Evolutionary conservation across 179 eudicot species (phyloP), one percentile per base, ranked within the genome.

Genomic region (Actinidia arguta): DNA sequence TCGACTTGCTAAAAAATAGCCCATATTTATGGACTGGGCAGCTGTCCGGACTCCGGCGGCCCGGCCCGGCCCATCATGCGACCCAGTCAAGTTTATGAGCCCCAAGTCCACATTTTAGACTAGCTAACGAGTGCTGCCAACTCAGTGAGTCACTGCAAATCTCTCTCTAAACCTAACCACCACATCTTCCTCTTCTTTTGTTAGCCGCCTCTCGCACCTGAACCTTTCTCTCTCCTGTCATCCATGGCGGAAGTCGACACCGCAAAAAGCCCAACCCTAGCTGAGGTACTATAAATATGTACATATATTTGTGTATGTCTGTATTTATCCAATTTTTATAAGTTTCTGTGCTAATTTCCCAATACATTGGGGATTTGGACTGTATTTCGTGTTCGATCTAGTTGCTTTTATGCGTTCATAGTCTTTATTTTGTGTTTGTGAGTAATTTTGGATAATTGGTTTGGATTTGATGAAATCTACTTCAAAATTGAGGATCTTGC

Each of bases 131-230:
- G 36, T 31, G 36, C 36, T 31, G 36, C 36, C 36, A 31, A 31
- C 36, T 31, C 36, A 31, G 36, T 31, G 36, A 31, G 36, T 31
- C 36, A 31, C 36, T 54, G 66, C 6, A 13, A 6, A 8, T 9
- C 73, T 42, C 36, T 69, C 51, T 20, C 25, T 54, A 54, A 61
- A 61, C 66, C 66, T 61, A 61, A 61, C 66, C 24, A 61, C 27
- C 3, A 8, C 18, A n/a, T 71, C 75, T 13, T n/a, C 42, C 64
- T 55, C 64, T 31, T 36, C 64, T 75, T 42, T 36, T 10, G 3
- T 39, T 55, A 50, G 78, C 64, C 64, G 64, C 66, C 78, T 75
- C 64, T 75, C 78, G 46, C 64, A 75, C 50, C 78, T 9, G 64
- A 31, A 55, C 16, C 48, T 36, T 36, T 47, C 78, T 27, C 20